phyloP scores from a whole-genome alignment of 345 rosid species.

The Orychophragmus violaceus region DNA sequence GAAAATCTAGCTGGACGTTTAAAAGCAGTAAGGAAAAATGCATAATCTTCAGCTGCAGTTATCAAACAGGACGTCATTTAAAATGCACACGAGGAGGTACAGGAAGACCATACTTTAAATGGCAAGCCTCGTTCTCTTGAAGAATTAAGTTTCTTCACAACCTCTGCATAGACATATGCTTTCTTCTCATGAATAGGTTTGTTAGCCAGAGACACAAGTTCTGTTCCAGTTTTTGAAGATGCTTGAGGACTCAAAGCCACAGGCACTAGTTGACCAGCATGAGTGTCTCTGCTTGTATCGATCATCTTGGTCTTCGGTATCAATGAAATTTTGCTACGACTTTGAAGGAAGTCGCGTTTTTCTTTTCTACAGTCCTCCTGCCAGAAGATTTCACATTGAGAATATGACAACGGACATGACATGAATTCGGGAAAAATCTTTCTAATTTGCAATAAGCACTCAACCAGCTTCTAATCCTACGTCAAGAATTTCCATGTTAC shows the following conservation, averaged over 20 bases:
- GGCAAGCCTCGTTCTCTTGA: constrained; percentile 73
- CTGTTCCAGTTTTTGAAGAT: constrained; percentile 52
- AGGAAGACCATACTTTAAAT: constrained; percentile 56
- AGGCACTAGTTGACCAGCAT: constrained; percentile 52
- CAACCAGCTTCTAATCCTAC: background rate
- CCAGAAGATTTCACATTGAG: constrained; percentile 14
- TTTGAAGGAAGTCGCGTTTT: constrained; percentile 90
- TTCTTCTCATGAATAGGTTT: constrained; percentile 71
- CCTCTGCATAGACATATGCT: constrained; percentile 70
- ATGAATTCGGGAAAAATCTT: background rate
- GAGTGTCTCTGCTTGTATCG: constrained; percentile 39
- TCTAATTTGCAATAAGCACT: background rate
- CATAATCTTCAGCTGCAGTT: background rate
- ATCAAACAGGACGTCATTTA: background rate
- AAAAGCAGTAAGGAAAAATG: background rate
- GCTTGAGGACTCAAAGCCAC: constrained; percentile 54
- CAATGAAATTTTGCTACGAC: constrained; percentile 80
- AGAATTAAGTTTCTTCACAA: constrained; percentile 69
- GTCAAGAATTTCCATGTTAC: background rate
- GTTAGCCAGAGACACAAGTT: constrained; percentile 53
- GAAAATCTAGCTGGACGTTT: background rate
- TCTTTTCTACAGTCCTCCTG: constrained; percentile 97
- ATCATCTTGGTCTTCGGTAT: constrained; percentile 60
- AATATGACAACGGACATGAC: background rate
- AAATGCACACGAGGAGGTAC: background rate